Percentiles rank a stretch among this genome's conserved stretches.
These are phyloP conservation scores for Aspergillus udagawae DNA, from an alignment of 2,329 filamentous ascomycete genomes.

Conservation along the genomic window DNA sequence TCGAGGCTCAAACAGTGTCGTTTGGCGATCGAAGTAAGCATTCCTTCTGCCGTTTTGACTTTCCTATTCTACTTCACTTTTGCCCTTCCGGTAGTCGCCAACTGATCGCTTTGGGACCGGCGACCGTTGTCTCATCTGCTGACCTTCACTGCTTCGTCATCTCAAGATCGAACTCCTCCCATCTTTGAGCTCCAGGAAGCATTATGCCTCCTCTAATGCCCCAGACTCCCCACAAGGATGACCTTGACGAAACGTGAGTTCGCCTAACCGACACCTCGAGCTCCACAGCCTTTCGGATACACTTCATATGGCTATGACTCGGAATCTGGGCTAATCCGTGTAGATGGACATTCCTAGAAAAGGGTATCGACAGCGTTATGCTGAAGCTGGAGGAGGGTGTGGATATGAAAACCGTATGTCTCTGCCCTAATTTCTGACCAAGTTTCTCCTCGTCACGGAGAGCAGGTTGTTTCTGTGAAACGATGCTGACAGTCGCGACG, in stretches of 20 bases:
- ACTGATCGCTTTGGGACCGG: not conserved
- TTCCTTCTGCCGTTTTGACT: not conserved
- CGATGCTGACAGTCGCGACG: conserved; percentile 13
- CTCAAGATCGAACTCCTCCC: conserved; percentile 2
- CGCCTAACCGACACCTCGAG: not conserved
- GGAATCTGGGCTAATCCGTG: conserved; percentile 15
- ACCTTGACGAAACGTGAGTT: conserved; percentile 59
- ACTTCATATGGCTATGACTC: not conserved
- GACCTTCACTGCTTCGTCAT: conserved; percentile 2
- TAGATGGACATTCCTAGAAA: conserved; percentile 87
- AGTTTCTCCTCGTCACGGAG: not conserved
- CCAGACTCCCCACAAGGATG: conserved; percentile 53
- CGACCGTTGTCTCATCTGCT: not conserved
- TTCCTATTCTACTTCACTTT: not conserved
- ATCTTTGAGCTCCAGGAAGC: conserved; percentile 6
- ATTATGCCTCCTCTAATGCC: conserved; percentile 37
- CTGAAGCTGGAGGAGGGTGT: conserved; percentile 84
- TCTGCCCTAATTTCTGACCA: conserved; percentile 6
- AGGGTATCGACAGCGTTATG: conserved; percentile 91
- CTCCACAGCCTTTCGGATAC: not conserved
- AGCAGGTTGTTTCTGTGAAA: not conserved
- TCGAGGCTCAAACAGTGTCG: not conserved
- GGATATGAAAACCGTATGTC: conserved; percentile 76
- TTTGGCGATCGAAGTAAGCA: not conserved
- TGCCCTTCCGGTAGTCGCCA: not conserved